A percentile compares a stretch with the other conserved stretches of the same genome.
These are phyloP conservation scores for Fraxinus latifolia DNA, from an alignment of 305 asterid genomes.

Conservation along the genomic window DNA sequence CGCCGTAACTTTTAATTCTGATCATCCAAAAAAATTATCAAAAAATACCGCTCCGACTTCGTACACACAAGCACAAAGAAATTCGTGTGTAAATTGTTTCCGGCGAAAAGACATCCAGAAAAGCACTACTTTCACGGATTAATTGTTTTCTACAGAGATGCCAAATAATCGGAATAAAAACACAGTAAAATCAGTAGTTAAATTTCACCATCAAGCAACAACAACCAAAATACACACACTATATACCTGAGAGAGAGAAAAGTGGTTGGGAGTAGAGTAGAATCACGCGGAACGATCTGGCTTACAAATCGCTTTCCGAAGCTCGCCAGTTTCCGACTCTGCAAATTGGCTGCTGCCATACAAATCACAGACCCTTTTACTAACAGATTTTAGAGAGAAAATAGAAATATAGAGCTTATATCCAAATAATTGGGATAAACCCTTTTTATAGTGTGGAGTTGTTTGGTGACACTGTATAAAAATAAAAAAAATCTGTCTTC, in stretches of 20 bases:
- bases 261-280: constrained; percentile 5
- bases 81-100: neutral
- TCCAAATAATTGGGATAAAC: neutral
- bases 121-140: neutral
- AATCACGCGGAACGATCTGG: constrained; percentile 38
- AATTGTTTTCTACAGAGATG: neutral
- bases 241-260: constrained; percentile 15
- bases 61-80: neutral
- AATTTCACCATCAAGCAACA: neutral
- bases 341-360: constrained; percentile 67
- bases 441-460: neutral
- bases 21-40: neutral
- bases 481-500: neutral
- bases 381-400: neutral
- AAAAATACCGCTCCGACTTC: neutral
- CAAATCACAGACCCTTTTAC: constrained; percentile 25
- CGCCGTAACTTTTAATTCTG: neutral
- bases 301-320: constrained; percentile 53
- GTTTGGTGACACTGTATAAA: neutral
- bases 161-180: neutral
- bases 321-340: constrained; percentile 46
- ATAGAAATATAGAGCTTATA: neutral
- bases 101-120: neutral
- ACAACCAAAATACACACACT: neutral
- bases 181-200: neutral